Evolutionary conservation across 129 eudicot species (phyloP).

Genomic region (Flaveria robusta): DNA sequence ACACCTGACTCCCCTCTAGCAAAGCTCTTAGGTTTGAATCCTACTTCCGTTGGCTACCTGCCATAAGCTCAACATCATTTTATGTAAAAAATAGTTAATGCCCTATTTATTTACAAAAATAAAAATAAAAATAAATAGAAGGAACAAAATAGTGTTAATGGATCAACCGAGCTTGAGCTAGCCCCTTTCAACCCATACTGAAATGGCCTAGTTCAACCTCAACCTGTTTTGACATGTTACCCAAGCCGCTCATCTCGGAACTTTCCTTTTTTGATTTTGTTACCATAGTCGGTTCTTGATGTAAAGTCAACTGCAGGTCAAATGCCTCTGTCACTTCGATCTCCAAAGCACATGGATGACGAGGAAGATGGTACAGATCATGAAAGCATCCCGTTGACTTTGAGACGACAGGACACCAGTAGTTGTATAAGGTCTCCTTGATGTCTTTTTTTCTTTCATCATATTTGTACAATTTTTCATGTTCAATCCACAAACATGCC

Average conservation of each 20-base stretch:
- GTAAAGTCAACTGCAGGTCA: conserved; percentile 46
- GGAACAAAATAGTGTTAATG: not conserved
- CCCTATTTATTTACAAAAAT: not conserved
- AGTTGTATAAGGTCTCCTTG: conserved; percentile 46
- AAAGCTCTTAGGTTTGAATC: too few species aligned
- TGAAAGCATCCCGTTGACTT: conserved; percentile 84
- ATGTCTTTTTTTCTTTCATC: conserved; percentile 30
- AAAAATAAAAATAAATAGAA: not conserved
- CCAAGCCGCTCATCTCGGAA: not conserved
- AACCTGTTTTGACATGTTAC: not conserved
- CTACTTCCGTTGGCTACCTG: too few species aligned
- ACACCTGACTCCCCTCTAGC: too few species aligned
- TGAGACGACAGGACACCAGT: conserved; percentile 66
- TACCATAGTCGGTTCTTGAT: conserved; percentile 20
- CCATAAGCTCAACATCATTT: not conserved
- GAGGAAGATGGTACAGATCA: conserved; percentile 67
- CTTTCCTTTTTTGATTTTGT: not conserved
- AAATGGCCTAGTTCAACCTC: not conserved
- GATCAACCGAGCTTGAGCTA: not conserved
- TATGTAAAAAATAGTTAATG: not conserved
- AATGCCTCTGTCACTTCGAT: conserved; percentile 36
- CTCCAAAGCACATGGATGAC: conserved; percentile 59
- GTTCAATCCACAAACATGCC: conserved; percentile 16
- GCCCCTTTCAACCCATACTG: not conserved
- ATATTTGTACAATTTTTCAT: conserved; percentile 28